phyloP scores from a whole-genome alignment of 2,329 filamentous ascomycete species.

The Epichloe gansuensis region DNA sequence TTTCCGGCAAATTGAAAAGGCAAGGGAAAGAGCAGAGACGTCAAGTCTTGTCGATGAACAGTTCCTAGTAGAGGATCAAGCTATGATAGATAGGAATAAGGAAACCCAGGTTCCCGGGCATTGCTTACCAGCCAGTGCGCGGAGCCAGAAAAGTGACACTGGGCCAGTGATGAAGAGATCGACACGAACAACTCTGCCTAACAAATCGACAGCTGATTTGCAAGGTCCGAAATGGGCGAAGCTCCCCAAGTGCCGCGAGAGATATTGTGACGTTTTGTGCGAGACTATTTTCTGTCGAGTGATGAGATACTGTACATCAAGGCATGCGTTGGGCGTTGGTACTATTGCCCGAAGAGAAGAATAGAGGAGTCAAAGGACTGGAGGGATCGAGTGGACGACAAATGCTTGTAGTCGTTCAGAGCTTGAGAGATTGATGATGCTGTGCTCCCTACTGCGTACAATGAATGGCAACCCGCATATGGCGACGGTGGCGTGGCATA shows the following conservation, averaged over 20 bases:
- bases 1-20: background rate
- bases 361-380: background rate
- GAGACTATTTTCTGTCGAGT: background rate
- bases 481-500: background rate
- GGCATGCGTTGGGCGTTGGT: background rate
- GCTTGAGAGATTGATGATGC: background rate
- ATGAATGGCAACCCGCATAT: background rate
- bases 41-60: too few relatives aligned
- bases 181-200: background rate
- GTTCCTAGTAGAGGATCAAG: background rate
- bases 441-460: background rate
- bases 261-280: too few relatives aligned
- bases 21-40: background rate
- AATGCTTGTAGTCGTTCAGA: background rate
- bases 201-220: background rate
- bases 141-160: background rate
- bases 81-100: background rate
- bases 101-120: background rate
- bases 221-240: too few relatives aligned
- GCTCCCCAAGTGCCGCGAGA: too few relatives aligned
- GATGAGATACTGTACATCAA: background rate
- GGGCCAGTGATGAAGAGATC: background rate
- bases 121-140: background rate
- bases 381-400: background rate
- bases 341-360: background rate